Evolutionary conservation across 495 filamentous ascomycete genomes (phyloP).

Genomic region (Lophiostoma macrostomum): DNA sequence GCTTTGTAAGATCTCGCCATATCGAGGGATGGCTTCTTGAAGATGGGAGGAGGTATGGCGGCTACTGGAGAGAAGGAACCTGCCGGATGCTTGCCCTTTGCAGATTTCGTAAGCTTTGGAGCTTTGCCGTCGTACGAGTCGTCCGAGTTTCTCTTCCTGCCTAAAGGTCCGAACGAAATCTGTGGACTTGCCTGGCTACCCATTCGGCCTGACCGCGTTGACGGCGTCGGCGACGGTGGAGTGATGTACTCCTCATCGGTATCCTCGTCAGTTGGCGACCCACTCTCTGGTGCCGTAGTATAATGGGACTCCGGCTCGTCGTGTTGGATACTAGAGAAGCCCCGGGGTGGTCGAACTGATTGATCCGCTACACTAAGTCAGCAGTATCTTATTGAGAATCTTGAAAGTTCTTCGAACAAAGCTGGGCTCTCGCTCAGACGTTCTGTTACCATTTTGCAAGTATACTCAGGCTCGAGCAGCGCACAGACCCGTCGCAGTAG

Average conservation of each 20-base stretch:
- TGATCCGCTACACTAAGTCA: too few species aligned
- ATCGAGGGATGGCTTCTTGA: slow-evolving; percentile 14
- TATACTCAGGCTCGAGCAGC: too few species aligned
- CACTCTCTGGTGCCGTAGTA: slow-evolving; percentile 10
- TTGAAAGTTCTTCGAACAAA: too few species aligned
- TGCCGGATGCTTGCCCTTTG: slow-evolving; percentile 12
- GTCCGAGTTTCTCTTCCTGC: slow-evolving; percentile 15
- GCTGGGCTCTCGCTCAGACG: too few species aligned
- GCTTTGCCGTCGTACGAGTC: slow-evolving; percentile 5
- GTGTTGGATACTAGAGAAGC: too few species aligned
- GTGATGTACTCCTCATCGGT: slow-evolving; percentile 2
- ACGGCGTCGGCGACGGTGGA: slow-evolving; percentile 21
- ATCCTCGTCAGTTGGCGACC: slow-evolving; percentile 8
- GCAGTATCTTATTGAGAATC: too few species aligned
- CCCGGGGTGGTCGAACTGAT: too few species aligned
- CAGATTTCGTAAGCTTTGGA: slow-evolving; percentile 17
- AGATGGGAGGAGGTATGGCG: neutral
- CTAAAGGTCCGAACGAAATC: neutral
- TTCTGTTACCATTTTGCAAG: too few species aligned
- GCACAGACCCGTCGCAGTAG: neutral
- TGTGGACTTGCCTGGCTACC: slow-evolving; percentile 1
- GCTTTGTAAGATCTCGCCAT: slow-evolving; percentile 16
- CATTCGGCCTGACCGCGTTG: neutral
- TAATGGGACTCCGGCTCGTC: slow-evolving; percentile 5
- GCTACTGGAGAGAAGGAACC: neutral